Evolutionary conservation across 305 asterid genomes (phyloP).

Genomic region (Caryopteris hybrid): DNA sequence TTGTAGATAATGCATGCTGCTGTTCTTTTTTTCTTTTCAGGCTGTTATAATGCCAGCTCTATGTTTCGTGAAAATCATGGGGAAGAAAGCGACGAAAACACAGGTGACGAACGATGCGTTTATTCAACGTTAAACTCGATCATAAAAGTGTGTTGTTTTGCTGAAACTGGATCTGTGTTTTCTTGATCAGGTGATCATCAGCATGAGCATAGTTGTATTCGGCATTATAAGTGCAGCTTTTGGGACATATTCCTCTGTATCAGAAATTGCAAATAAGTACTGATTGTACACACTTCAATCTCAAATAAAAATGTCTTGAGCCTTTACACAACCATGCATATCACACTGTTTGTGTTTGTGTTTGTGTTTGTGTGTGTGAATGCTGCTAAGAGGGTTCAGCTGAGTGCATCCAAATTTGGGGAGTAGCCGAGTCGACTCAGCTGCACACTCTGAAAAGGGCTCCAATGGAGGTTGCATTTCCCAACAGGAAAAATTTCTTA

Average conservation of each 20-base stretch:
- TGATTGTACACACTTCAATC: too few species aligned
- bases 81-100: constrained; percentile 35
- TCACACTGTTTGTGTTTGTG: too few species aligned
- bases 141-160: neutral
- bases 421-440: too few species aligned
- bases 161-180: neutral
- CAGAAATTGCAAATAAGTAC: constrained; percentile 29
- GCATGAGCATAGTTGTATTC: constrained; percentile 31
- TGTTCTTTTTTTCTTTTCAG: constrained; percentile 30
- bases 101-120: constrained; percentile 22
- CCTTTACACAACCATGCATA: too few species aligned
- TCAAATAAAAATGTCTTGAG: too few species aligned
- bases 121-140: neutral
- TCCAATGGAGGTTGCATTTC: too few species aligned
- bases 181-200: constrained; percentile 15
- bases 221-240: constrained; percentile 46
- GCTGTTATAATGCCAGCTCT: constrained; percentile 45
- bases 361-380: too few species aligned
- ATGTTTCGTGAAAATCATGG: constrained; percentile 47
- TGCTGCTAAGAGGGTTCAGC: too few species aligned
- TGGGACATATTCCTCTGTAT: constrained; percentile 54
- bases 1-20: neutral
- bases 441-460: too few species aligned
- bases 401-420: too few species aligned
- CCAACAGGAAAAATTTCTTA: too few species aligned